Evolutionary conservation across 2,329 filamentous ascomycete species (phyloP), one percentile per base, ranked within the genome.

Genomic region (Ilyonectria sp.): DNA sequence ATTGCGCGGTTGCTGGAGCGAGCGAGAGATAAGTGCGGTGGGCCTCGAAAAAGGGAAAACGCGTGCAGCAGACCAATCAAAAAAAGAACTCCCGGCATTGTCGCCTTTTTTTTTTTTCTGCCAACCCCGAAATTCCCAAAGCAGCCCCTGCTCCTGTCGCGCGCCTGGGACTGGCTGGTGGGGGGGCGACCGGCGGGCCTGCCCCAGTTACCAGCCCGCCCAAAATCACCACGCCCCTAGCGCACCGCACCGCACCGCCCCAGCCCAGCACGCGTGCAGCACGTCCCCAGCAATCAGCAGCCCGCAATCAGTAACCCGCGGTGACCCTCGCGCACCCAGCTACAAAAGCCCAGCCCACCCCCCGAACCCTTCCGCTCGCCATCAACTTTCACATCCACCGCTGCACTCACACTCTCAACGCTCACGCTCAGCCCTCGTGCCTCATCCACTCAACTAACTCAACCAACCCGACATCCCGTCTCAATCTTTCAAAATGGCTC

Each of bases 401-500:
- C 78, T 76, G 76, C 71, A 62, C 73, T 80, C 76, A 77, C 77
- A 73, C 76, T 72, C 72, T 21, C 49, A 46, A 69, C 33, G 58
- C 63, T 63, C 52, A 69, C 65, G 60, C 68, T 47, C 66, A 43
- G 55, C 70, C 57, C 19, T 61, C 60, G 56, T 61, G 57, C 50
- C 67, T 68, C 60, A 64, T 70, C 31, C 44, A 60, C 53, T 63
- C 35, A 58, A 49, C 68, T 61, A 54, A 52, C 46, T 58, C 58
- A 70, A 74, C 65, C 64, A 63, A 66, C 35, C 49, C 29, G 64
- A 67, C 44, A 64, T 55, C 31, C 54, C 61, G 58, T 56, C 43
- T 29, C 57, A 69, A 68, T 66, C 67, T 69, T 71, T 69, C 67
- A 72, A 71, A 93, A 98, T 98, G 96, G 90, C 96, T 88, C 95